Evolutionary conservation across 345 rosid species (phyloP).

Genomic region (Gossypium ekmanianum): DNA sequence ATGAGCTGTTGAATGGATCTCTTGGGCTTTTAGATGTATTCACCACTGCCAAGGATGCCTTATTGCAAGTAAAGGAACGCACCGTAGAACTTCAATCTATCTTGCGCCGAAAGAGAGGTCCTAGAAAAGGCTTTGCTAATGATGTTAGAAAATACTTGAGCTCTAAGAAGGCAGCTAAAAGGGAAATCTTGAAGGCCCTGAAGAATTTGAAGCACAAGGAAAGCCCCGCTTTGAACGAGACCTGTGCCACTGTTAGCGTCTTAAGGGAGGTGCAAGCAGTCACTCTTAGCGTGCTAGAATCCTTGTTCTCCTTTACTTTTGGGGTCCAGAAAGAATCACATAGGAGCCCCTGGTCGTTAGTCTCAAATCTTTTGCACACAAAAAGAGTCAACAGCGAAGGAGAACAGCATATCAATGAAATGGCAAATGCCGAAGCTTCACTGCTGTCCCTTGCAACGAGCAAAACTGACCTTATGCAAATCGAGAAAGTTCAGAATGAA

Average conservation of each 20-base stretch:
- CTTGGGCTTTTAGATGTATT: conserved; percentile 26
- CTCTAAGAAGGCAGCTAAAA: conserved; percentile 40
- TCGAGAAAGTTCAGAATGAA: conserved; percentile 13
- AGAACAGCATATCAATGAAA: conserved; percentile 10
- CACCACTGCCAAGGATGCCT: conserved; percentile 28
- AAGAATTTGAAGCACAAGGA: conserved; percentile 23
- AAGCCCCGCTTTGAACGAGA: background rate
- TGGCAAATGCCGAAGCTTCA: conserved; percentile 17
- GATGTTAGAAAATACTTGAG: conserved; percentile 35
- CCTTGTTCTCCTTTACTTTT: conserved; percentile 10
- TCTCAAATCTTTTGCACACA: conserved; percentile 18
- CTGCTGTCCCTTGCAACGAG: conserved; percentile 14
- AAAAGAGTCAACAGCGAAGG: conserved; percentile 2
- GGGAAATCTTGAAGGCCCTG: conserved; percentile 32
- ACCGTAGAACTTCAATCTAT: conserved; percentile 29
- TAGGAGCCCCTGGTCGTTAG: conserved; percentile 11
- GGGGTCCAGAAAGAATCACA: background rate
- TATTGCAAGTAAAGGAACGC: conserved; percentile 28
- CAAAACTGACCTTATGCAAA: conserved; percentile 2
- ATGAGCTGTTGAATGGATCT: conserved; percentile 27
- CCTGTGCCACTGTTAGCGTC: background rate
- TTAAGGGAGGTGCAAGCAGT: conserved; percentile 20
- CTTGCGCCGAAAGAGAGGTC: conserved; percentile 30
- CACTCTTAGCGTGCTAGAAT: conserved; percentile 15
- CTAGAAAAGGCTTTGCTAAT: background rate